phyloP scores from a whole-genome alignment of 192 early-diverging fungal species.

The Linnemannia elongata region DNA sequence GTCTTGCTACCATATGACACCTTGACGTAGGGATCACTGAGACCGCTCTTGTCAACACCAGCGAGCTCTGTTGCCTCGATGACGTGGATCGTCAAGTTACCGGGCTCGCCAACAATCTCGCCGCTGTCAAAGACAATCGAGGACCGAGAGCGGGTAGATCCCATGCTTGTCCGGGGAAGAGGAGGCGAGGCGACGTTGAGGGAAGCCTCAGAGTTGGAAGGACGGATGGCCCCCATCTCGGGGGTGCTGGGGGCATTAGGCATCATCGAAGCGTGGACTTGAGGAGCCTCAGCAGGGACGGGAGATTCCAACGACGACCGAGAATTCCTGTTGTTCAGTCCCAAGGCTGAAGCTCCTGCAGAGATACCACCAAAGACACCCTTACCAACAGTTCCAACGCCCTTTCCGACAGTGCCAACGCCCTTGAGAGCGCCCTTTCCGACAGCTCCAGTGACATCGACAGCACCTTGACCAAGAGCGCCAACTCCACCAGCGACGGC shows the following conservation, averaged over 20 bases:
- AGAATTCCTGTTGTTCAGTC: constrained; percentile 36
- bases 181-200: constrained; percentile 18
- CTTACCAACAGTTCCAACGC: constrained; percentile 49
- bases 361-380: constrained; percentile 50
- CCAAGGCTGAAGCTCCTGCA: constrained; percentile 38
- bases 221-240: background rate
- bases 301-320: constrained; percentile 51
- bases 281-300: constrained; percentile 39
- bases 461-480: constrained; percentile 38
- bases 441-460: constrained; percentile 35
- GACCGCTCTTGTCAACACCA: constrained; percentile 63
- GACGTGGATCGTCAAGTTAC: constrained; percentile 57
- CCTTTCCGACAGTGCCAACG: constrained; percentile 56
- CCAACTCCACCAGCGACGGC: constrained; percentile 39
- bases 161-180: constrained; percentile 30
- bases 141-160: constrained; percentile 36
- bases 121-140: constrained; percentile 47
- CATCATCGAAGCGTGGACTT: constrained; percentile 18
- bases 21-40: constrained; percentile 81
- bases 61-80: constrained; percentile 63
- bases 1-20: constrained; percentile 71
- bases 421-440: constrained; percentile 40
- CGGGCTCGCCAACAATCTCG: constrained; percentile 44
- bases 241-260: constrained; percentile 11
- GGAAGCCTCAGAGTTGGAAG: constrained; percentile 28